A percentile compares a stretch with the other conserved stretches of the same genome.
These are phyloP conservation scores for Gossypium davidsonii DNA, from an alignment of 441 rosid genomes.

Conservation along the genomic window DNA sequence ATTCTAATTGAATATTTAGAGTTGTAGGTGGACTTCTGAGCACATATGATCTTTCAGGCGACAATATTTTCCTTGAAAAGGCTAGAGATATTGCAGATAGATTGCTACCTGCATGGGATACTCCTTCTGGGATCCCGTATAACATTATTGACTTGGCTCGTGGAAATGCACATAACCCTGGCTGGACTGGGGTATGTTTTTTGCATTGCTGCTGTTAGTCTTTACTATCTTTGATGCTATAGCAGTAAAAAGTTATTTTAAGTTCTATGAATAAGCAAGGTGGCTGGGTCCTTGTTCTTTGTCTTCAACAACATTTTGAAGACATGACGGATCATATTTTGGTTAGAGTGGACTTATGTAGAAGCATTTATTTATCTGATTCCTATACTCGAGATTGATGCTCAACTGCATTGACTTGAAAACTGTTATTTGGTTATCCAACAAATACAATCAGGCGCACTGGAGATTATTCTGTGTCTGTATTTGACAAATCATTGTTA, in stretches of 20 bases:
- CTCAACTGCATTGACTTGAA: conserved; percentile 1
- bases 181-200: conserved; percentile 90
- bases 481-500: neutral
- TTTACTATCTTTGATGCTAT: neutral
- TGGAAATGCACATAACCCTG: conserved; percentile 78
- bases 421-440: neutral
- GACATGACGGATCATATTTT: neutral
- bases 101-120: conserved; percentile 93
- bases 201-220: neutral
- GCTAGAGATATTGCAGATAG: conserved; percentile 94
- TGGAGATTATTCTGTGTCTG: neutral
- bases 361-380: neutral
- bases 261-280: too few species aligned
- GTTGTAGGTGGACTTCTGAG: conserved; percentile 99
- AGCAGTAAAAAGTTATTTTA: too few species aligned
- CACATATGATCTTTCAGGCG: conserved; percentile 88
- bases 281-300: neutral
- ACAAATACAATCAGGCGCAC: neutral
- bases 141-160: conserved; percentile 72
- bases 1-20: conserved; percentile 36
- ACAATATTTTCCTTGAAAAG: conserved; percentile 77
- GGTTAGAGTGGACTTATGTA: neutral
- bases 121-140: conserved; percentile 80
- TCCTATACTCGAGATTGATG: neutral
- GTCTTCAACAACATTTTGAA: neutral